Evolutionary conservation across 768 basidiomycete species (phyloP), one percentile per base, ranked within the genome.

Genomic region (Piloderma croceum): DNA sequence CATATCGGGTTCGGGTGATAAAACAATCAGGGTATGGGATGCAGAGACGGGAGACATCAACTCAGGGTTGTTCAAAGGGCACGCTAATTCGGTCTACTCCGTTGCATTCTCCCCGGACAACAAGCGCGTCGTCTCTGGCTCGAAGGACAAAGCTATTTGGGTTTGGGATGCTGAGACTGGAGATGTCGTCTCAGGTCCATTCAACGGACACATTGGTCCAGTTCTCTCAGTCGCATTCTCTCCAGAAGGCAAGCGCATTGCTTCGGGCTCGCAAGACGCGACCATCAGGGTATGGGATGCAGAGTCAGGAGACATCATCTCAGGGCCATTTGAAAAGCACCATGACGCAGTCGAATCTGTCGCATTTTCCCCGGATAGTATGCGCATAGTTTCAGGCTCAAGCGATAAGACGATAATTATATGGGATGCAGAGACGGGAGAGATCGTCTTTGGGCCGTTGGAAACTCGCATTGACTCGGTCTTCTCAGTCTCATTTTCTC

Each of bases 381-480:
- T 68, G 47, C 65, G 58, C 50, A 62, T 76, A 22, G 62, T 75
- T 5, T 74, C 72, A 1, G 71, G 69, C 2, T 71, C 74, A 6
- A 71, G 73, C 53, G 75, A 77, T 62, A 68, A 72, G 49, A 72
- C 71, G 6, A 60, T 75, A 11, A 61, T 67, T 10, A 62, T 77
- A 7, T 78, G 76, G 76, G 73, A 76, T 49, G 55, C 72, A 9
- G 49, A 54, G 21, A 64, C 64, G 10, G 74, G 75, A 2, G 17
- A 20, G 6, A 19, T 31, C 11, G 36, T 49, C 20, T 29, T 13
- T 7, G 37, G 33, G 32, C 50, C 47, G 20, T 35, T 57, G 11
- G 31, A 20, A 21, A 51, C 44, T 6, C 61, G 57, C 39, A 34
- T 1, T 0, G 47, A 36, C 21, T 15, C 24, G 3, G 41, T 63